Percentiles rank a stretch among this genome's conserved stretches.
phyloP scores from a whole-genome alignment of 495 filamentous ascomycete species.

The Annulohypoxylon stygium region DNA sequence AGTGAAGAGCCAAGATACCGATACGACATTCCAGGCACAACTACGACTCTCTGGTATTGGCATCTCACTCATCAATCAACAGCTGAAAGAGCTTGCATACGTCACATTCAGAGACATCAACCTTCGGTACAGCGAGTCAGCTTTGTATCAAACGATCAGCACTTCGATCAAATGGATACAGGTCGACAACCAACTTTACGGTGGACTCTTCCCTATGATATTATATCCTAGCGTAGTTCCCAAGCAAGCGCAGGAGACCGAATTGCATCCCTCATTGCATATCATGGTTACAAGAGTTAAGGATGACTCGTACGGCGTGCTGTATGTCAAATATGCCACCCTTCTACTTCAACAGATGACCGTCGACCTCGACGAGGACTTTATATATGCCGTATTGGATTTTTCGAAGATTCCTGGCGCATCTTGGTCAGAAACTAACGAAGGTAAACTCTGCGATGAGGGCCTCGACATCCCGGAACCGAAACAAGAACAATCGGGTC shows the following conservation, averaged over 20 bases:
- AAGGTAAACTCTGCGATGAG: slow-evolving; percentile 89
- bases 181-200: slow-evolving; percentile 98
- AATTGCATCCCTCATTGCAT: slow-evolving; percentile 94
- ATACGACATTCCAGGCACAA: slow-evolving; percentile 88
- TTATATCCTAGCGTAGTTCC: slow-evolving; percentile 98
- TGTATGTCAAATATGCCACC: slow-evolving; percentile 98
- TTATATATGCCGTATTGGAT: slow-evolving; percentile 94
- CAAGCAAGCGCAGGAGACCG: slow-evolving; percentile 96
- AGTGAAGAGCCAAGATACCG: slow-evolving; percentile 89
- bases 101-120: slow-evolving; percentile 93
- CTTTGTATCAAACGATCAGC: slow-evolving; percentile 89
- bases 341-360: slow-evolving; percentile 97
- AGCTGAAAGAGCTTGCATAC: slow-evolving; percentile 92
- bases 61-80: slow-evolving; percentile 91
- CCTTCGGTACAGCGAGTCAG: slow-evolving; percentile 91
- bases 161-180: slow-evolving; percentile 97
- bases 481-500: slow-evolving; percentile 80
- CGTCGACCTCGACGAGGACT: slow-evolving; percentile 96
- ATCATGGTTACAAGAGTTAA: slow-evolving; percentile 93
- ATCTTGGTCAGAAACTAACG: slow-evolving; percentile 85
- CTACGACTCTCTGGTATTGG: slow-evolving; percentile 90
- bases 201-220: slow-evolving; percentile 97
- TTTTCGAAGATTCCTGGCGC: slow-evolving; percentile 95
- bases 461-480: slow-evolving; percentile 92
- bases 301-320: slow-evolving; percentile 96